phyloP scores from a whole-genome alignment of 2,329 filamentous ascomycete genomes.

The Pleoardoris graminearum region DNA sequence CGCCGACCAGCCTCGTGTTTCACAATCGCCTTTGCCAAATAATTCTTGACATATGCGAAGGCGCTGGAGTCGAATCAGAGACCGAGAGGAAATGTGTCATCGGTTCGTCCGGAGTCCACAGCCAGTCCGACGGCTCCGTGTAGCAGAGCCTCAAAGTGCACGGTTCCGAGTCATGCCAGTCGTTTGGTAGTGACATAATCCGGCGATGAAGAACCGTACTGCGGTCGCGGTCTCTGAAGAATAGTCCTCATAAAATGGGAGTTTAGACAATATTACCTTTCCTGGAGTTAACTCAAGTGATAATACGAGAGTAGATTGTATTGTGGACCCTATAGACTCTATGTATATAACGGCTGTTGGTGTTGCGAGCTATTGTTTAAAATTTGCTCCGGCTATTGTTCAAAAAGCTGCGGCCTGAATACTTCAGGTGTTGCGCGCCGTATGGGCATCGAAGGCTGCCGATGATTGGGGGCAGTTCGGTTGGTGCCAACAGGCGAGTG shows the following conservation, averaged over 20 bases:
- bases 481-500: no score
- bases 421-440: no score
- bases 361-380: no score
- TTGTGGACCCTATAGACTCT: no score
- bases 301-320: no score
- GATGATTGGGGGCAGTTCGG: background rate
- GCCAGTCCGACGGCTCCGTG: conserved; percentile 2
- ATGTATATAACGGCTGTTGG: no score
- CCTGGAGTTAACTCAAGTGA: no score
- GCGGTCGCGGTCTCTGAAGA: no score
- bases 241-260: no score
- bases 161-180: background rate
- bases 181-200: background rate
- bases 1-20: conserved; percentile 28
- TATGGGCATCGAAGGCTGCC: background rate
- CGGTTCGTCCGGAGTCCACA: conserved; percentile 4
- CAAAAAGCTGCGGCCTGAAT: no score
- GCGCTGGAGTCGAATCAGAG: conserved; percentile 7
- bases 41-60: conserved; percentile 7
- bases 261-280: no score
- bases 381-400: no score
- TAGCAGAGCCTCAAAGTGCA: conserved; percentile 5
- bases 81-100: background rate
- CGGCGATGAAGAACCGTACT: background rate
- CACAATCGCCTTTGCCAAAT: conserved; percentile 18